A percentile compares a stretch with the other conserved stretches of the same genome.
These are phyloP conservation scores for Colletotrichum sidae DNA, from an alignment of 2,329 filamentous ascomycete genomes.

Conservation along the genomic window DNA sequence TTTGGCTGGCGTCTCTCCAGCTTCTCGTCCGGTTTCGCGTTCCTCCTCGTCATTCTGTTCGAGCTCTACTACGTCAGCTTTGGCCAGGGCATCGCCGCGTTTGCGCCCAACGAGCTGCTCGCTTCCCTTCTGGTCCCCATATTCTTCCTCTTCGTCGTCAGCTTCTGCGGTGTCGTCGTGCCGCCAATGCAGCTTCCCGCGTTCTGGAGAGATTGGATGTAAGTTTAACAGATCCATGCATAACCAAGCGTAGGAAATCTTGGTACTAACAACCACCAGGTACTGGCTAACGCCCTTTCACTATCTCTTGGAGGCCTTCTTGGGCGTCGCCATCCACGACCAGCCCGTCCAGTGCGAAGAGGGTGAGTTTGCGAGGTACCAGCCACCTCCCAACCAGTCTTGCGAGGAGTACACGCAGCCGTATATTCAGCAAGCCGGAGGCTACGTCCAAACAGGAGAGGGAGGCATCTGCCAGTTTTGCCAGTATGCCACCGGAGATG, in stretches of 20 bases:
- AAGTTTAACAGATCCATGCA: neutral
- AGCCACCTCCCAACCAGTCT: constrained; percentile 66
- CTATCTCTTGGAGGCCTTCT: constrained; percentile 73
- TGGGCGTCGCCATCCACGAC: constrained; percentile 66
- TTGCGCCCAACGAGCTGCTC: constrained; percentile 74
- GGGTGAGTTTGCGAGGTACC: constrained; percentile 70
- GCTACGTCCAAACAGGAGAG: constrained; percentile 68
- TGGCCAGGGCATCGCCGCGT: constrained; percentile 75
- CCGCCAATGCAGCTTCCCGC: constrained; percentile 67
- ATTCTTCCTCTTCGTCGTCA: constrained; percentile 77
- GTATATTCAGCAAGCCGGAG: constrained; percentile 66
- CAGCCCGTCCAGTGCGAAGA: constrained; percentile 66
- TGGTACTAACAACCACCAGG: neutral
- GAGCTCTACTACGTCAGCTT: constrained; percentile 75
- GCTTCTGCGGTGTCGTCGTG: constrained; percentile 78
- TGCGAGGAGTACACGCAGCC: constrained; percentile 69
- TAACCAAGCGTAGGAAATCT: neutral
- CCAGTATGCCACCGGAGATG: constrained; percentile 69
- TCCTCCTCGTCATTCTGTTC: constrained; percentile 74
- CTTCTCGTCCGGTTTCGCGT: constrained; percentile 71
- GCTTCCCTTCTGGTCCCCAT: constrained; percentile 75
- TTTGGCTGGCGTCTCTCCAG: constrained; percentile 62
- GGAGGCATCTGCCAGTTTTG: constrained; percentile 74
- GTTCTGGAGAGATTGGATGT: constrained; percentile 74
- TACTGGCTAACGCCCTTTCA: constrained; percentile 77